Base-by-base conservation (phyloP, 805 yeast genomes). In the Isabelozyma heimii region DNA sequence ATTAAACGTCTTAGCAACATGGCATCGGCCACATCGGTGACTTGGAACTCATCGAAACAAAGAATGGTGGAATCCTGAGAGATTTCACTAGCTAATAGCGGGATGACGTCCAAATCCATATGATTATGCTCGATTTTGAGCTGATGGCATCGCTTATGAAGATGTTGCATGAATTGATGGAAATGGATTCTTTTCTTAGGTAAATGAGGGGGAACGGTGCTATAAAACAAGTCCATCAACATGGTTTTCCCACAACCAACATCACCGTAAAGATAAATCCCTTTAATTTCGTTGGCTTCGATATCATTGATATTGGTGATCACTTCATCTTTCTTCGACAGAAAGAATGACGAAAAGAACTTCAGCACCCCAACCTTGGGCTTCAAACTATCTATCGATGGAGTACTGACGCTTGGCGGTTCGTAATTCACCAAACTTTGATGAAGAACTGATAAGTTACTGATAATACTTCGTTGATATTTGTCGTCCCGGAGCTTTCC, bases 211-310 rank as follows among this genome's bases (percentile, higher is more conserved):
- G 98, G 97, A 14, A 92, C 79, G 0, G 97, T 89, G 16, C 81
- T 74, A 68, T 91, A 94, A 60, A 94, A 94, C 55, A 94, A 74
- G 67, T 94, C 98, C 98, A 94, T 92, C 51, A 94, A 74, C 97
- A 94, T 92, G 7, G 99, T 94, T 63, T 94, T 92, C 4, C 99
- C 99, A 67, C 98, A 91, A 1, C 99, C 99, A 40, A 94, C 99
- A 66, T 94, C 98, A 17, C 99, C 99, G 67, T 89, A 94, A 28
- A 94, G 75, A 61, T 94, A 94, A 7, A 94, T 86, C 4, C 99
- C 99, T 55, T 79, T 97, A 12, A 84, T 74, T 2, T 58, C 58
- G 15, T 66, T 66, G 27, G 67, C 73, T 40, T 14, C 16, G 9
- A 42, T 24, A 5, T 42, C 44, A 16, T 26, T 42, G 9, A 42